A percentile compares a stretch with the other conserved stretches of the same genome.
Evolutionary conservation across 192 early-diverging fungal genomes (phyloP).

Genomic region (Backusella psychrophila): DNA sequence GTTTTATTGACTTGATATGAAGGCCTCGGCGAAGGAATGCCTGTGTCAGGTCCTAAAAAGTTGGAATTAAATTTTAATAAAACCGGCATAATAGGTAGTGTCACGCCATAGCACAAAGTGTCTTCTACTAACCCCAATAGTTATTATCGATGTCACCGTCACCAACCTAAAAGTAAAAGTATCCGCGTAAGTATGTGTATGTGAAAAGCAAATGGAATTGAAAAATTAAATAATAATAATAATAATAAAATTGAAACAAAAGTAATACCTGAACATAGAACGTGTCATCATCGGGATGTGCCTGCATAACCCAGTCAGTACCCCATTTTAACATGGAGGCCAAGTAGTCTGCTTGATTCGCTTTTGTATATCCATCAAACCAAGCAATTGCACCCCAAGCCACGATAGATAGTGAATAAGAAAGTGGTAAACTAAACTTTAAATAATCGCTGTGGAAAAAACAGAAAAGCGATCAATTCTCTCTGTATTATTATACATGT

Average conservation of each 20-base stretch:
- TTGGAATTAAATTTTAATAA: not conserved
- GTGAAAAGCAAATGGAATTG: not conserved
- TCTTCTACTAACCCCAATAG: slow-evolving; percentile 50
- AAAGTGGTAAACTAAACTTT: slow-evolving; percentile 59
- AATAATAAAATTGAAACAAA: not conserved
- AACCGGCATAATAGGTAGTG: not conserved
- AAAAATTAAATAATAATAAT: not conserved
- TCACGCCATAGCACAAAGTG: not conserved
- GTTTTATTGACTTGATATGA: slow-evolving; percentile 45
- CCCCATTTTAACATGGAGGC: slow-evolving; percentile 52
- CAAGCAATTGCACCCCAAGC: slow-evolving; percentile 57
- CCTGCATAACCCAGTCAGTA: slow-evolving; percentile 60
- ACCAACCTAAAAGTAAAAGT: slow-evolving; percentile 36
- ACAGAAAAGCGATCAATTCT: not conserved
- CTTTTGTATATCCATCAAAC: slow-evolving; percentile 51
- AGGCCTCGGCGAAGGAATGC: slow-evolving; percentile 51
- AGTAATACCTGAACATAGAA: slow-evolving; percentile 49
- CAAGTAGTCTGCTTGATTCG: slow-evolving; percentile 46
- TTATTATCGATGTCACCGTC: slow-evolving; percentile 46
- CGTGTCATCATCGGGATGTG: slow-evolving; percentile 49
- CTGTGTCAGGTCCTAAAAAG: slow-evolving; percentile 29
- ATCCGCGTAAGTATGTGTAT: not conserved
- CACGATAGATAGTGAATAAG: slow-evolving; percentile 43
- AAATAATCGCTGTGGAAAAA: slow-evolving; percentile 44
- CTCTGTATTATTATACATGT: not conserved